Percentiles rank a stretch among this genome's conserved stretches.
These are phyloP conservation scores for Entomortierella beljakovae DNA, from an alignment of 192 early-diverging fungal genomes.

Conservation along the genomic window DNA sequence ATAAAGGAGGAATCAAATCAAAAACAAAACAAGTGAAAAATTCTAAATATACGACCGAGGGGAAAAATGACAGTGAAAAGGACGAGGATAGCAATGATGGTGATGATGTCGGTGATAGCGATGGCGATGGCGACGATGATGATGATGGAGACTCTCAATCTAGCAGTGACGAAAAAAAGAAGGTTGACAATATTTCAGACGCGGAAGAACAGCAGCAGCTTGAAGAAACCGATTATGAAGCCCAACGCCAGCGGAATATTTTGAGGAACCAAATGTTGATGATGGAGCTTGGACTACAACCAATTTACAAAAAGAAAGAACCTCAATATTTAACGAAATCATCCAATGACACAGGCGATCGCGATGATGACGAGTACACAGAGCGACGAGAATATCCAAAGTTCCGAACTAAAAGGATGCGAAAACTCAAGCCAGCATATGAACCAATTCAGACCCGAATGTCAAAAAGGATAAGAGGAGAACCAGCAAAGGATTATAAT, in stretches of 20 bases:
- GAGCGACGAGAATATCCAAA: background rate
- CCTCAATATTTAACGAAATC: background rate
- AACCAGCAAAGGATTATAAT: slow-evolving; percentile 13
- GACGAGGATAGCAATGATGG: background rate
- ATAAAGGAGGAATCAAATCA: background rate
- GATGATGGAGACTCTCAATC: background rate
- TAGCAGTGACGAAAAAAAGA: background rate
- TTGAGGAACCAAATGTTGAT: slow-evolving; percentile 56
- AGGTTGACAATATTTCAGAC: background rate
- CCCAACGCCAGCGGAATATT: slow-evolving; percentile 56
- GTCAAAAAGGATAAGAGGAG: slow-evolving; percentile 50
- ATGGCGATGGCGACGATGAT: slow-evolving; percentile 2
- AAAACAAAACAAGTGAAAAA: background rate
- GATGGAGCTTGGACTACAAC: slow-evolving; percentile 52
- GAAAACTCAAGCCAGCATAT: background rate
- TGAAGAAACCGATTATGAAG: slow-evolving; percentile 55
- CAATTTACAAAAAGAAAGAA: background rate
- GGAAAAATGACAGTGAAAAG: background rate
- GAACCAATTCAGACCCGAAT: slow-evolving; percentile 10
- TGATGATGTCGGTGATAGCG: slow-evolving; percentile 1
- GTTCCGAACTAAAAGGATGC: slow-evolving; percentile 1
- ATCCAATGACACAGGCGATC: background rate
- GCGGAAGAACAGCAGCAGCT: background rate
- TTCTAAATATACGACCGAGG: background rate
- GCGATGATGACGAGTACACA: slow-evolving; percentile 18